Evolutionary conservation across 306 rosid genomes (phyloP).

Genomic region (Lablab purpureus): DNA sequence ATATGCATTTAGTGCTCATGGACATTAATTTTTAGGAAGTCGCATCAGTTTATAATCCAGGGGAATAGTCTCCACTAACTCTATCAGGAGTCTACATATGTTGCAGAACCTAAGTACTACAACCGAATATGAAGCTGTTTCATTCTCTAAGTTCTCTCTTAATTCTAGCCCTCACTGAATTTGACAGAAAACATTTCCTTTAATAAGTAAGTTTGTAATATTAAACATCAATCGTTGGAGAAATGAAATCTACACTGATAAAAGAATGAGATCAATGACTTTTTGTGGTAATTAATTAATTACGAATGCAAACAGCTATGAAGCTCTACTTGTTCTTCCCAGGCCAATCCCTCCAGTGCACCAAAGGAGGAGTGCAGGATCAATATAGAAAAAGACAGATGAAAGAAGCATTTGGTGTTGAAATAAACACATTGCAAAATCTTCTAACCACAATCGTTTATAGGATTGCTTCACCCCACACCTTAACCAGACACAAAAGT

Average conservation of each 20-base stretch:
- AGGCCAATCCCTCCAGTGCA: not conserved
- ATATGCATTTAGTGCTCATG: not conserved
- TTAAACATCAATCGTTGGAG: not conserved
- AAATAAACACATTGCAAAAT: not conserved
- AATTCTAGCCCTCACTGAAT: not conserved
- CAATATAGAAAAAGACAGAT: not conserved
- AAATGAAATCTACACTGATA: not conserved
- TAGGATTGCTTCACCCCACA: slow-evolving; percentile 34
- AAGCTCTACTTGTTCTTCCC: not conserved
- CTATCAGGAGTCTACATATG: not conserved
- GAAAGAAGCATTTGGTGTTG: not conserved
- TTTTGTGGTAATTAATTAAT: not conserved
- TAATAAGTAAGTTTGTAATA: not conserved
- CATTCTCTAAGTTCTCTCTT: not conserved
- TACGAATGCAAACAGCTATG: not conserved
- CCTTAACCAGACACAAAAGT: not conserved
- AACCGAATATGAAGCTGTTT: not conserved
- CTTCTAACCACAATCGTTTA: slow-evolving; percentile 2
- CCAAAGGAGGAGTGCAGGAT: not conserved
- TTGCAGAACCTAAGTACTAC: not conserved
- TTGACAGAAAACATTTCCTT: not conserved
- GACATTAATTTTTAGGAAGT: not conserved
- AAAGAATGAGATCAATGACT: not conserved
- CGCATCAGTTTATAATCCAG: not conserved
- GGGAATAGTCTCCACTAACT: not conserved